phyloP scores from a whole-genome alignment of 257 asterid species.

The Verbena officinalis region DNA sequence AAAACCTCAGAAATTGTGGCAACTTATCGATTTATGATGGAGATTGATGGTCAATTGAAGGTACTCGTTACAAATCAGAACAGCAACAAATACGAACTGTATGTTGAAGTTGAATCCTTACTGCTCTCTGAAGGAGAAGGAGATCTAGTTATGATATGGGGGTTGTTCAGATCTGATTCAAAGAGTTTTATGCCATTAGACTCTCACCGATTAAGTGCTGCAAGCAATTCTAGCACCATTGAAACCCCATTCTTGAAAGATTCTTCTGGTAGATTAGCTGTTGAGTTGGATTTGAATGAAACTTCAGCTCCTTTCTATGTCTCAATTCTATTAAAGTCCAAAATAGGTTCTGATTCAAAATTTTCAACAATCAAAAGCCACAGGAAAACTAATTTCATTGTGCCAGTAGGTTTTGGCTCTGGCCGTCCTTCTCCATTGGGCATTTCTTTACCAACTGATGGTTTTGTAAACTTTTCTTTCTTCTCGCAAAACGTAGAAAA shows the following conservation, averaged over 20 bases:
- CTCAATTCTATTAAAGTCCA: slow-evolving; percentile 62
- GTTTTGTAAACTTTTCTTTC: slow-evolving; percentile 70
- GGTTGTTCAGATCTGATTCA: slow-evolving; percentile 64
- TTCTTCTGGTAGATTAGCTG: slow-evolving; percentile 44
- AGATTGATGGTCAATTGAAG: slow-evolving; percentile 65
- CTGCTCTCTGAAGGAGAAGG: slow-evolving; percentile 36
- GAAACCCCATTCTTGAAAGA: slow-evolving; percentile 62
- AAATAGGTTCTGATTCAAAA: slow-evolving; percentile 28
- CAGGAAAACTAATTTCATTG: slow-evolving; percentile 66
- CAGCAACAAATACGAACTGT: slow-evolving; percentile 45
- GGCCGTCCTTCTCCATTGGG: slow-evolving; percentile 83
- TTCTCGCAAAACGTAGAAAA: slow-evolving; percentile 60
- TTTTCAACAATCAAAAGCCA: slow-evolving; percentile 63
- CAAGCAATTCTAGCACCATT: slow-evolving; percentile 31
- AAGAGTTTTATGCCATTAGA: slow-evolving; percentile 54
- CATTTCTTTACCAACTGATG: slow-evolving; percentile 58
- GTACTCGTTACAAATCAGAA: slow-evolving; percentile 52
- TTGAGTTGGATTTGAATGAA: slow-evolving; percentile 67
- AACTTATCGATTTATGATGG: slow-evolving; percentile 68
- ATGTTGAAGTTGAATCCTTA: slow-evolving; percentile 51
- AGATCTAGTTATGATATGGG: slow-evolving; percentile 67
- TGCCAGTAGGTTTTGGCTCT: slow-evolving; percentile 85
- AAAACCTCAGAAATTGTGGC: slow-evolving; percentile 45
- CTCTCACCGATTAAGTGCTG: slow-evolving; percentile 36
- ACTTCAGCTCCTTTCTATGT: slow-evolving; percentile 70